phyloP scores from a whole-genome alignment of 176 grass and related monocot genomes.

The Zizania latifolia region DNA sequence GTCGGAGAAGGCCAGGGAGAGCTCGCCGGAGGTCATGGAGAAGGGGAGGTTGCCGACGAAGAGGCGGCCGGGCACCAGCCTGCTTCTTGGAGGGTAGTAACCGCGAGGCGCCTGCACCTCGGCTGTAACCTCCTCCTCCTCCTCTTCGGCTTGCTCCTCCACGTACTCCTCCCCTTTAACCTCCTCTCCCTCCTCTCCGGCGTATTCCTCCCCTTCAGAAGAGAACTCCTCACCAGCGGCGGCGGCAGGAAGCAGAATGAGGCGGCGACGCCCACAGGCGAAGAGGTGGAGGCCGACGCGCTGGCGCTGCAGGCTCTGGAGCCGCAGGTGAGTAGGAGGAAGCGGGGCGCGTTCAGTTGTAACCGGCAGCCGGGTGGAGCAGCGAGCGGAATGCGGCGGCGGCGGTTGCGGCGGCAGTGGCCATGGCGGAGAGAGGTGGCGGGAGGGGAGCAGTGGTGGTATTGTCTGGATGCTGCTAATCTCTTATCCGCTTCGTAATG shows the following conservation, averaged over 20 bases:
- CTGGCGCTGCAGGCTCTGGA: not conserved
- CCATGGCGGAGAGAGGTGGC: conserved; percentile 32
- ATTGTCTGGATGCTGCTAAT: not conserved
- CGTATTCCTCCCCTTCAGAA: conserved; percentile 17
- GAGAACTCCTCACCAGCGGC: conserved; percentile 20
- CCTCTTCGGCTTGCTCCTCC: conserved; percentile 22
- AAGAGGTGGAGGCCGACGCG: conserved; percentile 6
- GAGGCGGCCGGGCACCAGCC: conserved; percentile 45
- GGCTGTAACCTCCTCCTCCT: not conserved
- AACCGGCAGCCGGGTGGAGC: not conserved
- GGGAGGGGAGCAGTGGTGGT: not conserved
- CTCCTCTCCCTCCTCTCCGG: not conserved
- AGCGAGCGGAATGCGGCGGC: conserved; percentile 12
- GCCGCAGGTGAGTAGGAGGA: conserved; percentile 1
- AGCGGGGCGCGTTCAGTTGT: not conserved
- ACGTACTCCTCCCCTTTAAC: conserved; percentile 6
- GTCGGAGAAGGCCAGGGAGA: conserved; percentile 59
- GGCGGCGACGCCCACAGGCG: not conserved
- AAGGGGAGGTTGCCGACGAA: conserved; percentile 87
- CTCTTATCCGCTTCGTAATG: conserved; percentile 25
- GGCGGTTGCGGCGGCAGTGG: not conserved
- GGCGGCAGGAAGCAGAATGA: conserved; percentile 6
- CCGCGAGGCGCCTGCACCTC: conserved; percentile 2
- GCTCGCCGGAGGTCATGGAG: conserved; percentile 54
- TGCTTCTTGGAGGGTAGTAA: conserved; percentile 10